phyloP scores from a whole-genome alignment of 1,139 yeast species.

The Suhomyces panamericanus region DNA sequence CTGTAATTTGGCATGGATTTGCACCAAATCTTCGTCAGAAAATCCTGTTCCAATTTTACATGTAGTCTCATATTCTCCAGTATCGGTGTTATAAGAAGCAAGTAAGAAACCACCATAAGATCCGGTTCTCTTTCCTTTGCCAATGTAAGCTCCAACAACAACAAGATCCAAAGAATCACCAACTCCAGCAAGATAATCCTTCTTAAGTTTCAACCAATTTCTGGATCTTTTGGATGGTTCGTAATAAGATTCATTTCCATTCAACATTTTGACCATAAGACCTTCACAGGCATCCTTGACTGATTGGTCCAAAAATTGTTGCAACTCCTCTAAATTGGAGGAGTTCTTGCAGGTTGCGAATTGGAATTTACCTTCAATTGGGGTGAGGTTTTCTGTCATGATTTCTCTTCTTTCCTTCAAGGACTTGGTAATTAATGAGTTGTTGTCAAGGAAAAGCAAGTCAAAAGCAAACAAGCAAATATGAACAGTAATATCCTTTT shows the following conservation, averaged over 20 bases:
- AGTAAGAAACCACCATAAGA: slow-evolving; percentile 90
- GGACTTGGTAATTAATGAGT: slow-evolving; percentile 66
- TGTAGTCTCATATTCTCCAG: slow-evolving; percentile 91
- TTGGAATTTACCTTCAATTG: slow-evolving; percentile 74
- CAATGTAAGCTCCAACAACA: slow-evolving; percentile 91
- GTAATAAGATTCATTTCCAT: slow-evolving; percentile 77
- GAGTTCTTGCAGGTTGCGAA: slow-evolving; percentile 79
- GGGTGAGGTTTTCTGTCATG: slow-evolving; percentile 55
- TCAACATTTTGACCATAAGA: slow-evolving; percentile 86
- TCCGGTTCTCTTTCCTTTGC: slow-evolving; percentile 93
- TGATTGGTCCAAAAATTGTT: slow-evolving; percentile 83
- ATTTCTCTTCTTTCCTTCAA: slow-evolving; percentile 68
- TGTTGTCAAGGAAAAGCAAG: slow-evolving; percentile 69
- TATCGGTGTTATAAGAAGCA: slow-evolving; percentile 85
- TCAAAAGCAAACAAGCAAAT: slow-evolving; percentile 95
- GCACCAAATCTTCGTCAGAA: slow-evolving; percentile 75
- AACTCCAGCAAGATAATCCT: slow-evolving; percentile 89
- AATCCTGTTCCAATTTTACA: slow-evolving; percentile 98
- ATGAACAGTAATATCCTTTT: slow-evolving; percentile 82
- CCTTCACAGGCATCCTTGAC: slow-evolving; percentile 94
- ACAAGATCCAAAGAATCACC: slow-evolving; percentile 95
- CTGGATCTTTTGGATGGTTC: slow-evolving; percentile 95
- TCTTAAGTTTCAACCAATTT: slow-evolving; percentile 93
- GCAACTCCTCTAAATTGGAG: slow-evolving; percentile 74
- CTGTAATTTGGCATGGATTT: slow-evolving; percentile 58